Base-by-base conservation (phyloP, 192 early-diverging fungal species). In the Coemansia sp. region DNA sequence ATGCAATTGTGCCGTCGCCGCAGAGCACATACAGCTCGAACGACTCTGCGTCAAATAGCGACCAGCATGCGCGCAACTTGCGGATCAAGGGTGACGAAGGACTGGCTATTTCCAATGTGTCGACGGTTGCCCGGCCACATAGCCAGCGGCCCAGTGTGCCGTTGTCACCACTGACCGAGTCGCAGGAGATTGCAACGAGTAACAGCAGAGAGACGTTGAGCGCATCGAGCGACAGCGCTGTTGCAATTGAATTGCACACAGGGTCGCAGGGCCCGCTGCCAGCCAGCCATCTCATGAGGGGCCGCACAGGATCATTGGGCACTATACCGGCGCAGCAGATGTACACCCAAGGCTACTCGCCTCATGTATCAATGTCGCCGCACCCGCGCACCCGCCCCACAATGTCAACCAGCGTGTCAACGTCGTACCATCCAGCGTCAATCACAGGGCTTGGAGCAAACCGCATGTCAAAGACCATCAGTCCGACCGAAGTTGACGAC, bases 81-180 rank as follows among this genome's bases (percentile, higher is more conserved):
- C 56, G 37, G 17, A 15, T 60, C 25, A 64, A 68, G 12, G 37
- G 62, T 15, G 72, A 69, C 26, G 59, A 64, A 22, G 72, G 66
- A 9, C 62, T 74, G 25, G 72, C 66, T 6, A 74, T 74, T 31
- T 22, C 34, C 1, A 68, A 74, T 21, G 34, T 60, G 2, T 12
- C 59, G 3, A 46, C 22, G 11, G 8, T 50, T 1, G 28, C 23
- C 42, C 59, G 59, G 55, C 38, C 50, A 5, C 66, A 62, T 22
- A 60, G 59, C 26, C 62, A 63, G 25, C 51, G 51, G 19, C n/a
- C 11, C 5, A 34, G 42, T 2, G 40, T 44, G 2, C 67, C 65
- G 4, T 52, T 80, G 26, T 80, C 78, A 17, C 78, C 78, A 4
- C 47, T 80, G 55, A 54, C 78, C 0, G 78, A 80, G 62, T 31